A percentile compares a stretch with the other conserved stretches of the same genome.
Evolutionary conservation across 371 early-diverging fungal genomes (phyloP).

Genomic region (Mucor circinelloides): DNA sequence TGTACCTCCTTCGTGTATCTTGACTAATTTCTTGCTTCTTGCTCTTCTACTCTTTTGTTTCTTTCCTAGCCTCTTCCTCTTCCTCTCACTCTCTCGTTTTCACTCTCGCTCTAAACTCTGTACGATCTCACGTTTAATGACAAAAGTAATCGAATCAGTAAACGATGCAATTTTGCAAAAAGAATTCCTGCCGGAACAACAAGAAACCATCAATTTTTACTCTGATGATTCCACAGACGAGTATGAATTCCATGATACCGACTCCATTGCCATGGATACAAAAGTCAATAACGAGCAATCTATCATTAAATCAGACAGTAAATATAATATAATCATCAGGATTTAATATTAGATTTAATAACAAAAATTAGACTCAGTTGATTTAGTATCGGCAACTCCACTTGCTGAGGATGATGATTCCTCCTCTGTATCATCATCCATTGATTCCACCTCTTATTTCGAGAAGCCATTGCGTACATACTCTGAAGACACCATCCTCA

Average conservation of each 20-base stretch:
- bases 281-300: background rate
- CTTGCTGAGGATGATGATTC: background rate
- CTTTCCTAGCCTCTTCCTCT: background rate
- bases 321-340: background rate
- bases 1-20: conserved; percentile 8
- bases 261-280: background rate
- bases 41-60: background rate
- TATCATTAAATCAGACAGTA: background rate
- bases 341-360: background rate
- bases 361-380: conserved; percentile 10
- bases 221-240: conserved; percentile 18
- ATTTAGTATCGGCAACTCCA: background rate
- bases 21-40: background rate
- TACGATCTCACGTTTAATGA: background rate
- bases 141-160: background rate
- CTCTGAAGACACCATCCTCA: conserved; percentile 19
- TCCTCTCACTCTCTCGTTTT: background rate
- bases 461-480: conserved; percentile 20
- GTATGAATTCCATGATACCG: conserved; percentile 4
- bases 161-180: background rate
- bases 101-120: no score
- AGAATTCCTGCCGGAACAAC: conserved; percentile 1
- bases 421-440: background rate
- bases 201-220: conserved; percentile 7
- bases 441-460: conserved; percentile 15